Base-by-base conservation (phyloP, 305 asterid genomes). In the Coffea humblotiana region DNA sequence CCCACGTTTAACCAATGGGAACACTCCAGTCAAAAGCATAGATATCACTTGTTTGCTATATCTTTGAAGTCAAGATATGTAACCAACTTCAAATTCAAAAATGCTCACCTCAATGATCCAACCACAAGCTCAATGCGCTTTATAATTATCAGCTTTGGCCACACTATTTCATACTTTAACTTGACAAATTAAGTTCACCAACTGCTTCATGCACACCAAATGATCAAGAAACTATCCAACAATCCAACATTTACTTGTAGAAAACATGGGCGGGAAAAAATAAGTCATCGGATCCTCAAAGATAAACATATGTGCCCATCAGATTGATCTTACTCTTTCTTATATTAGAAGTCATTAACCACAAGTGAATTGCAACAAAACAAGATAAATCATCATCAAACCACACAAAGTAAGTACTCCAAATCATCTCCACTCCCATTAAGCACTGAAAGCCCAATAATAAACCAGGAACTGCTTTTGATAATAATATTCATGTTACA, bases 181-280 rank as follows among this genome's bases (percentile, higher is more conserved):
- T 56, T n/a, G 13, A 21, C 63, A 43, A 43, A 21, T 4, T 43
- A 15, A 8, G 6, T 21, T 60, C 60, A 70, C 18, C 76, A 78
- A 73, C 77, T n/a, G 56, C 48, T 78, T 72, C 63, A 71, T 70
- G 6, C 61, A 25, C 43, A 40, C 25, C 25, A 9, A 71, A 71
- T 1, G 6, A 71, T 35, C 37, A 49, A 37, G 49, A 58, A 78
- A 14, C 19, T 5, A 73, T 52, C 66, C 14, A 14, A 14, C 19
- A 11, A 73, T 73, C 66, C n/a, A 14, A 0, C 72, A 16, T n/a
- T 65, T 2, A 25, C 35, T 48, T 27, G 8, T 32, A 29, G 12
- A 79, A 79, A 48, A 19, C 61, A 45, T 45, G 45, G 48, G 63
- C 27, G 27, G 12, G 71, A 79, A 37, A 37, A 37, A 37, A 37